Evolutionary conservation across 495 filamentous ascomycete species (phyloP).

Genomic region (Sphaerosporella brunnea): DNA sequence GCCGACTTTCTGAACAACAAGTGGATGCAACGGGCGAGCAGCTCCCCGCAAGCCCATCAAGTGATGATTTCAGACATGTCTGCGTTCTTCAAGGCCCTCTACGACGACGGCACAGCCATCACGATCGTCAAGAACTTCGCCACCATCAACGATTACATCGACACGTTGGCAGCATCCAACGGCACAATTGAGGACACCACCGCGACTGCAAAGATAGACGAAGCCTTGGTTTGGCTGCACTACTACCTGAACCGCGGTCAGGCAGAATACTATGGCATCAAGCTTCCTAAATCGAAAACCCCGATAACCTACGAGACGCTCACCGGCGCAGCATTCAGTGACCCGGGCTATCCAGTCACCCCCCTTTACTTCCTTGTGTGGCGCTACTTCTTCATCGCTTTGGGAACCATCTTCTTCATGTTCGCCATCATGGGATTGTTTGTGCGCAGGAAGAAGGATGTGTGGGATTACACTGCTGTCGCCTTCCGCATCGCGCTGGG

Average conservation of each 20-base stretch:
- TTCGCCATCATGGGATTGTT: conserved; percentile 19
- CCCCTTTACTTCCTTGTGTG: conserved; percentile 12
- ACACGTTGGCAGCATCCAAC: no score
- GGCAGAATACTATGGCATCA: not conserved
- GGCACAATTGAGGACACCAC: no score
- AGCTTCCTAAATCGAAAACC: not conserved
- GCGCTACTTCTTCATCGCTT: conserved; percentile 17
- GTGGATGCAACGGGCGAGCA: not conserved
- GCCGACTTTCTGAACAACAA: not conserved
- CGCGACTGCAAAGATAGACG: no score
- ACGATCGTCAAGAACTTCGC: not conserved
- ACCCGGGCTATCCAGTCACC: no score
- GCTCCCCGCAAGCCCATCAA: not conserved
- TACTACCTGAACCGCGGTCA: not conserved
- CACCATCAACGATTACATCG: not conserved
- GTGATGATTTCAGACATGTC: not conserved
- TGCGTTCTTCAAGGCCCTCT: not conserved
- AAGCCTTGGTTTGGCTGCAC: not conserved
- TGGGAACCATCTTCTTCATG: conserved; percentile 14
- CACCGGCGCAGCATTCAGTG: no score
- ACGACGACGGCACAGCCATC: not conserved
- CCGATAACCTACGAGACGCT: no score
- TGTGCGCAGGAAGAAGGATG: conserved; percentile 20
- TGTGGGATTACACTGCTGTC: conserved; percentile 20
- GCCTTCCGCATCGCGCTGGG: conserved; percentile 10